Evolutionary conservation across 75 land plant species (phyloP).

Genomic region (Sequoiadendron giganteum): DNA sequence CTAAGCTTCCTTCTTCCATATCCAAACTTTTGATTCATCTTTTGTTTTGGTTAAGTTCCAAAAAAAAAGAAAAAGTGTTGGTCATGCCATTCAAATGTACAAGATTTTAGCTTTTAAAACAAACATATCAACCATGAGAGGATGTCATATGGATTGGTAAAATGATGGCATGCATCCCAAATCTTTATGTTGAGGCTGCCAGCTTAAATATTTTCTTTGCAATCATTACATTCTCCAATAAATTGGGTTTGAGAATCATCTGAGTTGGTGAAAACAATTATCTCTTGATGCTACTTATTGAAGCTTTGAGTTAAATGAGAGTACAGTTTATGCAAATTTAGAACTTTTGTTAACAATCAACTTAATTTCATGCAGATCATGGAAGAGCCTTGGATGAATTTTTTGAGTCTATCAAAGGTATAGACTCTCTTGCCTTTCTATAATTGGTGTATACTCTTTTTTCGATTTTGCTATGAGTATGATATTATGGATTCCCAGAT

Average conservation of each 20-base stretch:
- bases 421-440: conserved; percentile 24
- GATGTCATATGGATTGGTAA: not conserved
- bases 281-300: not conserved
- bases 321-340: not conserved
- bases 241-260: not conserved
- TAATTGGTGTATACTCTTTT: conserved; percentile 11
- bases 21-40: not conserved
- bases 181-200: not conserved
- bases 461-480: not conserved
- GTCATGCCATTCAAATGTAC: not conserved
- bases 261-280: not conserved
- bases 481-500: not conserved
- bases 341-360: conserved; percentile 5
- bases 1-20: not conserved
- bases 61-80: not conserved
- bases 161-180: not conserved
- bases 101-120: not conserved
- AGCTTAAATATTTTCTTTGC: not conserved
- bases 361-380: conserved; percentile 30
- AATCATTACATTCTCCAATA: not conserved
- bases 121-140: not conserved
- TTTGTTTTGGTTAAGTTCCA: not conserved
- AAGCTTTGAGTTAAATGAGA: not conserved
- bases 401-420: conserved; percentile 42
- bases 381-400: conserved; percentile 40